Percentiles rank a stretch among this genome's conserved stretches.
Conservation (phyloP, 176 grass and related monocot genomes). For the Carex parvula region DNA sequence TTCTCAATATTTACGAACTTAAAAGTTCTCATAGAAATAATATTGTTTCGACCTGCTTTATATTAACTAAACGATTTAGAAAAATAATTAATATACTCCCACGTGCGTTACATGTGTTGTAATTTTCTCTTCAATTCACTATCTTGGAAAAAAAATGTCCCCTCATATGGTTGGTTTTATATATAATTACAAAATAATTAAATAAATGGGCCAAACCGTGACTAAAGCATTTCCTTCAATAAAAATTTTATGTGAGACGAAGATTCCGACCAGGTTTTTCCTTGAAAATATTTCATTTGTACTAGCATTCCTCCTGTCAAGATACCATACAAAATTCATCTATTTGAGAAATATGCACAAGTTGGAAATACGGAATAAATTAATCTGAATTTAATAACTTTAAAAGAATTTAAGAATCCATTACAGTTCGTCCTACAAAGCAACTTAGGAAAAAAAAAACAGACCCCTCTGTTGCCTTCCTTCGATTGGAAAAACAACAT, state of each 20-base stretch:
- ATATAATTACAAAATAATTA: no score
- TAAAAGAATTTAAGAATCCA: constrained; percentile 26
- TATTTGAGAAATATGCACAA: background rate
- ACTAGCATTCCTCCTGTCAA: background rate
- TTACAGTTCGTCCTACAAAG: constrained; percentile 21
- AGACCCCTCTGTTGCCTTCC: background rate
- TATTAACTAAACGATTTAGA: no score
- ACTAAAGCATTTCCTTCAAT: background rate
- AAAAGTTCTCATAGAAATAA: no score
- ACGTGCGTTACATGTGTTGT: no score
- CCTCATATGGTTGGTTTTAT: no score
- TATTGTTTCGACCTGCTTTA: no score
- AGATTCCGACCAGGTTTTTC: background rate
- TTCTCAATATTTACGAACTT: no score
- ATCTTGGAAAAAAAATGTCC: no score
- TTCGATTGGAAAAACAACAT: background rate
- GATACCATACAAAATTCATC: background rate
- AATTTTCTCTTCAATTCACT: no score
- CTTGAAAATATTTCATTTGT: background rate
- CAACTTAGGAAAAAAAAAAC: background rate
- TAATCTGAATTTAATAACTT: constrained; percentile 29
- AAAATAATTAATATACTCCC: no score
- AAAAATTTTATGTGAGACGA: background rate
- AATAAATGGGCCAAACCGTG: no score
- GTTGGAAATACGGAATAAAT: constrained; percentile 19